phyloP scores from a whole-genome alignment of 208 protist genomes.

The Trypanosomatidae sp. region DNA sequence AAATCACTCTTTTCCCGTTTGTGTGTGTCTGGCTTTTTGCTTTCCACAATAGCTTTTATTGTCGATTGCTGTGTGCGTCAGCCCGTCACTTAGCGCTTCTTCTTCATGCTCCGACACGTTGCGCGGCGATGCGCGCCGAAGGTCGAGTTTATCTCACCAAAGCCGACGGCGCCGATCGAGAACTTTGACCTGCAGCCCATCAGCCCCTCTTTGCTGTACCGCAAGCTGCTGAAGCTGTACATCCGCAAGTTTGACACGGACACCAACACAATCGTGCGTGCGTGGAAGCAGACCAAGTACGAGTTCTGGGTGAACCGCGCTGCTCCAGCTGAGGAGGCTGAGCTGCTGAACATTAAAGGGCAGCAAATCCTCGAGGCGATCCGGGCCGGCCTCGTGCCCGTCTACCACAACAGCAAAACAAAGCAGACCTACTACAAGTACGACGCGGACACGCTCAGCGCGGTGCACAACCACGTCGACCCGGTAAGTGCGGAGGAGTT shows the following conservation, averaged over 20 bases:
- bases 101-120: conserved; percentile 21
- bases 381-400: conserved; percentile 67
- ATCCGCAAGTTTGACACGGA: conserved; percentile 88
- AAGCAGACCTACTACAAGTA: conserved; percentile 81
- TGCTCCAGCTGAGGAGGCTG: conserved; percentile 43
- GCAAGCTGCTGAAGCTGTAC: conserved; percentile 81
- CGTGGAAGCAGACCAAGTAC: conserved; percentile 90
- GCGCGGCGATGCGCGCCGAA: conserved; percentile 32
- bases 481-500: conserved; percentile 80
- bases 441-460: conserved; percentile 72
- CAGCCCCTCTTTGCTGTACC: conserved; percentile 64
- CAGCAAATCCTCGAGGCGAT: conserved; percentile 83
- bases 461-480: conserved; percentile 82
- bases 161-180: conserved; percentile 51
- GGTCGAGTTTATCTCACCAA: conserved; percentile 74
- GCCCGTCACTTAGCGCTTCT: too few relatives aligned
- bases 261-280: conserved; percentile 76
- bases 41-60: neutral
- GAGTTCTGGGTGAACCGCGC: conserved; percentile 80
- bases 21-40: too few relatives aligned
- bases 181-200: conserved; percentile 58
- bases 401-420: conserved; percentile 72
- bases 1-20: too few relatives aligned
- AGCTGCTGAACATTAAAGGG: conserved; percentile 67
- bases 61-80: neutral